Percentiles rank a stretch among this genome's conserved stretches.
These are phyloP conservation scores for Porphyridium purpureum DNA, from an alignment of 23 red algal genomes.

Conservation along the genomic window DNA sequence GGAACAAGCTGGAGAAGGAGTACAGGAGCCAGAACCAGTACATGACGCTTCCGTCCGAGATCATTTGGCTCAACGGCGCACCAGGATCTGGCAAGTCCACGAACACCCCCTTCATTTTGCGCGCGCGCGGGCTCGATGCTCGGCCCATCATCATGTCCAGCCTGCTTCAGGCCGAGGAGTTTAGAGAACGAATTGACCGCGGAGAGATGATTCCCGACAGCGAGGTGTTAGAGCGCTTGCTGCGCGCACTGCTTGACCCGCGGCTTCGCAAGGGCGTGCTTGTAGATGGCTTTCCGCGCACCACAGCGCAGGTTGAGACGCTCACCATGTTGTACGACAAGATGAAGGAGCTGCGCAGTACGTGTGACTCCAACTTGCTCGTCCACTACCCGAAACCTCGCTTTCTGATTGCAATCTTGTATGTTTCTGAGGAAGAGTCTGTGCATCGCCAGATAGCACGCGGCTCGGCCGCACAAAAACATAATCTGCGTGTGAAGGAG, in stretches of 20 bases:
- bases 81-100: slow-evolving; percentile 2
- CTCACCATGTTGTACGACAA: neutral
- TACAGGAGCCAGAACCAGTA: too few relatives aligned
- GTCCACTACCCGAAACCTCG: neutral
- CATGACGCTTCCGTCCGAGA: neutral
- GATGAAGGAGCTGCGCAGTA: neutral
- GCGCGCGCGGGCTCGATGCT: neutral
- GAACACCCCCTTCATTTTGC: neutral
- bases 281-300: slow-evolving; percentile 1
- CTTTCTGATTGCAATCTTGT: neutral
- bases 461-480: neutral
- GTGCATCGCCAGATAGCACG: neutral
- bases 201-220: slow-evolving; percentile 2
- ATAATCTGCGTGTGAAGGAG: neutral
- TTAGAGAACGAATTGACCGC: neutral
- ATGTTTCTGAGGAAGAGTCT: neutral
- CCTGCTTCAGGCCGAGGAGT: neutral
- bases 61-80: neutral
- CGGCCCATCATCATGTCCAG: neutral
- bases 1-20: neutral
- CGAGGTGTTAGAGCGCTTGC: neutral
- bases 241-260: neutral
- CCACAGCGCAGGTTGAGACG: neutral
- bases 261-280: neutral
- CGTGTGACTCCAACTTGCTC: too few relatives aligned